phyloP scores from a whole-genome alignment of 495 filamentous ascomycete genomes.

The Terfezia claveryi region DNA sequence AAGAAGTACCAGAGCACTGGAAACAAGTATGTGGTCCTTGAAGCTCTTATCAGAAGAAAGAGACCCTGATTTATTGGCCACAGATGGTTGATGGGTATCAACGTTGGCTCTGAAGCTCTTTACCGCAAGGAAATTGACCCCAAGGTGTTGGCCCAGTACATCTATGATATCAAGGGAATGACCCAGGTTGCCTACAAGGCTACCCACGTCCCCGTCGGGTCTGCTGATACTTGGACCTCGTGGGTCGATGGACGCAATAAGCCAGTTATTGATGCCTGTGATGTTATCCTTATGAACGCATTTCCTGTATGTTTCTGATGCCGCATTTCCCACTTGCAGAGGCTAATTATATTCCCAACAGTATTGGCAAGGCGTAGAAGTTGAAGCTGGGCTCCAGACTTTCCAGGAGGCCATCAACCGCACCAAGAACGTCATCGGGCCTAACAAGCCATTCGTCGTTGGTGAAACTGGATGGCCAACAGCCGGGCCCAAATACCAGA shows the following conservation, averaged over 20 bases:
- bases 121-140: conserved; percentile 34
- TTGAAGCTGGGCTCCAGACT: conserved; percentile 8
- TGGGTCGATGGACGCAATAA: conserved; percentile 56
- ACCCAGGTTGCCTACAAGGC: conserved; percentile 10
- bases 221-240: conserved; percentile 83
- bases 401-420: conserved; percentile 52
- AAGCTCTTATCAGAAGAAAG: conserved; percentile 27
- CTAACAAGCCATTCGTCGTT: conserved; percentile 56
- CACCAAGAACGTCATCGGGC: conserved; percentile 30
- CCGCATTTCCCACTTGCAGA: neutral
- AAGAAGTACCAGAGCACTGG: conserved; percentile 29
- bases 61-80: conserved; percentile 19
- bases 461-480: conserved; percentile 84
- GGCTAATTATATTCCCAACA: conserved; percentile 13
- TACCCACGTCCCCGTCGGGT: conserved; percentile 36
- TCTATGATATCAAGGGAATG: conserved; percentile 21
- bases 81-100: conserved; percentile 61
- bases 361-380: conserved; percentile 15
- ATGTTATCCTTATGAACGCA: conserved; percentile 61
- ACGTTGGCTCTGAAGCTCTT: conserved; percentile 75
- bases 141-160: conserved; percentile 10
- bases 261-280: conserved; percentile 42
- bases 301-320: conserved; percentile 28
- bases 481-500: conserved; percentile 34
- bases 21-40: conserved; percentile 14